Evolutionary conservation across 306 rosid genomes (phyloP), one percentile per base, ranked within the genome.

Genomic region (Ormosia semicastrata): DNA sequence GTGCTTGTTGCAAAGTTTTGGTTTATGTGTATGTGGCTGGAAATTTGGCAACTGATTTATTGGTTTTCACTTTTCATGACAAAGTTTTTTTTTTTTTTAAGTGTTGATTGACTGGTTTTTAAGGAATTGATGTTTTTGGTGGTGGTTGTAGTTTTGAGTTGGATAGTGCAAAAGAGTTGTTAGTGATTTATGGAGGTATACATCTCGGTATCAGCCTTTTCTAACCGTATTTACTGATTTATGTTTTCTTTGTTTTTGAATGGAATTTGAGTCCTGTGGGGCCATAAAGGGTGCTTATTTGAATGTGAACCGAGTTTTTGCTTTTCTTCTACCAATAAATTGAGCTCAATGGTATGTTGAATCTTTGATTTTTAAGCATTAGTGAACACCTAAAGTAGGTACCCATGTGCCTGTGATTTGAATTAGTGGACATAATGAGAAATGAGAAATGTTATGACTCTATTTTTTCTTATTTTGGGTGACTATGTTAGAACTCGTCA

Each of bases 71-170:
- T 33, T 37, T 58, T 82, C 8, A 57, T 58, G 57, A 40, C 12
- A 37, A 57, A 44, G 65, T 15, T 47, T 34, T 49, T 37, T 40
- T 8, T 5, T 56, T 54, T 67, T 44, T 15, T 41, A 62, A 67
- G 43, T 46, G 7, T 59, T 70, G 52, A 13, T 40, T 85, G 36
- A 53, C 39, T 49, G 66, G 54, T 41, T 76, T 83, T 29, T 73
- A 3, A 54, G 17, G 62, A 47, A 53, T 58, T 13, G 11, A 57
- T 33, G 13, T 57, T 64, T 65, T 56, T 39, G 71, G 17, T 76
- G 82, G 24, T 53, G 64, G 71, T 17, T 66, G 60, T 59, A 39
- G 15, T 80, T 79, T 73, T 80, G 41, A 62, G 71, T 63, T 85
- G 33, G 80, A 53, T 70, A 14, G 71, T 65, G 57, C 32, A 70